A percentile compares a stretch with the other conserved stretches of the same genome.
phyloP scores from a whole-genome alignment of 176 grass and related monocot genomes.

The Avena atlantica region DNA sequence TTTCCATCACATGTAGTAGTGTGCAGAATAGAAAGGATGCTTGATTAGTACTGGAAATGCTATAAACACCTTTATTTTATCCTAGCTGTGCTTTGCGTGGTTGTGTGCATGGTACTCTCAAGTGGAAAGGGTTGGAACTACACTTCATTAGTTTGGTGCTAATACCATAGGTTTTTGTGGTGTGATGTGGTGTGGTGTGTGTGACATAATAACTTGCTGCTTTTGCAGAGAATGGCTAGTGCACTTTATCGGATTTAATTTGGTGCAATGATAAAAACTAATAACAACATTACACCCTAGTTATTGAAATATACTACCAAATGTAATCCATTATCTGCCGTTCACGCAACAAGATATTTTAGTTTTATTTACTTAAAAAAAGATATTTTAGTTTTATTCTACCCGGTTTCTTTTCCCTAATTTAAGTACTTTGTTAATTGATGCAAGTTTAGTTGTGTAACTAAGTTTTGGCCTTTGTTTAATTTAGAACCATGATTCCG shows the following conservation, averaged over 20 bases:
- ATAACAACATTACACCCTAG: not conserved
- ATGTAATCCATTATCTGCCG: not conserved
- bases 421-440: conserved; percentile 2
- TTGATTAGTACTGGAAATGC: not conserved
- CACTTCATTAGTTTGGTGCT: not conserved
- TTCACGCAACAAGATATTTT: conserved; percentile 1
- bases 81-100: not conserved
- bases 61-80: not conserved
- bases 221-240: not conserved
- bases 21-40: not conserved
- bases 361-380: not conserved
- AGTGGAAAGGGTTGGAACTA: not conserved
- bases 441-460: conserved; percentile 10
- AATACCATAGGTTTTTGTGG: not conserved
- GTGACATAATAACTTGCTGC: not conserved
- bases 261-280: not conserved
- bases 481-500: not conserved
- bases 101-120: not conserved
- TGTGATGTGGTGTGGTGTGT: not conserved
- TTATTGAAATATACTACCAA: not conserved
- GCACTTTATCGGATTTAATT: not conserved
- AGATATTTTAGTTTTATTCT: not conserved
- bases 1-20: conserved; percentile 10
- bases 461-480: not conserved
- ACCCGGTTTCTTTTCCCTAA: not conserved